Base-by-base conservation (phyloP, 2,329 filamentous ascomycete genomes). In the Thelonectria olida region DNA sequence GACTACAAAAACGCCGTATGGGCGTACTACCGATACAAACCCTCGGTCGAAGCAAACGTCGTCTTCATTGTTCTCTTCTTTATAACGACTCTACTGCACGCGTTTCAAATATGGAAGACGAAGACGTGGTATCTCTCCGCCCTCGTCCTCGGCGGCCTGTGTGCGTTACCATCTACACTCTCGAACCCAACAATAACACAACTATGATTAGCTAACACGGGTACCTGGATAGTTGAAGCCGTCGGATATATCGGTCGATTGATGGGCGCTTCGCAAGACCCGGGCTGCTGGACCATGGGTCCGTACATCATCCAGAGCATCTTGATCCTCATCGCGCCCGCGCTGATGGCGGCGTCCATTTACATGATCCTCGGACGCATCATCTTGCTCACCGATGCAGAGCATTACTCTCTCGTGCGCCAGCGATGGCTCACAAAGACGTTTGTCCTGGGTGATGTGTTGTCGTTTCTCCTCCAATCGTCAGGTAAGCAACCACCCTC, bases 361-460 rank as follows among this genome's bases (percentile, higher is more conserved):
- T 83, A 83, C 68, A 83, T 83, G 81, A 76, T 76, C 3, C 73
- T 83, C 5, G 80, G 80, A 2, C 73, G 80, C 2, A 72, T 82
- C 41, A 78, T 81, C 17, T 50, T 66, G 1, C 68, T 77, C 25
- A 69, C 76, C 1, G 67, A 81, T 17, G 81, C 77, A 6, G 76
- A 79, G 31, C 54, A 73, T 0, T 72, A 78, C 51, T 79, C 82
- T 0, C 59, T 83, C 28, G 78, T 86, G 31, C 72, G 73, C 2
- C 72, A 75, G 1, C 75, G 54, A 8, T 82, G 79, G 78, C 69
- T 85, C 17, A 85, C 84, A 10, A 83, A 82, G 65, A 72, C 84
- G 19, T 86, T 85, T 59, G 81, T 86, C 3, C 64, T 75, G n/a
- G 82, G 82, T n/a, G 84, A 86, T 56, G 72, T 85, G 0, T 44